A percentile compares a stretch with the other conserved stretches of the same genome.
Evolutionary conservation across 73 alveolate species (phyloP).

Genomic region (Paramecium sonneborni): DNA sequence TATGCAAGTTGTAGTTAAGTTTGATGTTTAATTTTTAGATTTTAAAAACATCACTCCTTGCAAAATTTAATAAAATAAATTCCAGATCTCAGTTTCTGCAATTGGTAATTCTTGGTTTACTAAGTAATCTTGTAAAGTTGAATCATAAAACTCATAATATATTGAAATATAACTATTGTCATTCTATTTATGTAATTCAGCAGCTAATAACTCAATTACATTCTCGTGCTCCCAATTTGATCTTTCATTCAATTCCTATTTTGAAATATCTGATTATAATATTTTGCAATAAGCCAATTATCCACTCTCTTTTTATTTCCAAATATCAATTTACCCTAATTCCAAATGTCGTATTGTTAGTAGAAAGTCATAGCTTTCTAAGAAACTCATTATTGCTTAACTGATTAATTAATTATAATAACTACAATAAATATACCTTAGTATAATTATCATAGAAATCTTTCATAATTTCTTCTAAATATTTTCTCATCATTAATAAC

Average conservation of each 20-base stretch:
- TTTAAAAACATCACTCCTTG: constrained; percentile 9
- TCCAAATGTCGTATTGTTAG: constrained; percentile 13
- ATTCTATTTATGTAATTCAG: constrained; percentile 5
- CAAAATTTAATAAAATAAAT: neutral
- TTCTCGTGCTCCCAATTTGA: constrained; percentile 36
- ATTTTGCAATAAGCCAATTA: constrained; percentile 18
- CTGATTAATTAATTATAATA: neutral
- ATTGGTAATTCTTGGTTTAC: neutral
- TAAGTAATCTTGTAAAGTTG: neutral
- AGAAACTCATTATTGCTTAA: constrained; percentile 14
- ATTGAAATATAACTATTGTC: neutral
- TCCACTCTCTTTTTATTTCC: constrained; percentile 9
- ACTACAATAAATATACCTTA: neutral
- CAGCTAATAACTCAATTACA: constrained; percentile 40
- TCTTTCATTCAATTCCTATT: constrained; percentile 9
- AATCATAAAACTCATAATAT: constrained; percentile 35
- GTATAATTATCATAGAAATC: too few species aligned
- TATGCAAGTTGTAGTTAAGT: neutral
- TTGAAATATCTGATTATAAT: neutral
- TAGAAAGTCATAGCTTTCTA: constrained; percentile 40
- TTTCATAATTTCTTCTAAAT: too few species aligned
- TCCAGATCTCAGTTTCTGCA: neutral
- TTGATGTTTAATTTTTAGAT: neutral
- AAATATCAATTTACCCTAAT: constrained; percentile 40
- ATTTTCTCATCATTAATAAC: too few species aligned